phyloP scores from a whole-genome alignment of 441 rosid species.

The Gossypium lobatum region DNA sequence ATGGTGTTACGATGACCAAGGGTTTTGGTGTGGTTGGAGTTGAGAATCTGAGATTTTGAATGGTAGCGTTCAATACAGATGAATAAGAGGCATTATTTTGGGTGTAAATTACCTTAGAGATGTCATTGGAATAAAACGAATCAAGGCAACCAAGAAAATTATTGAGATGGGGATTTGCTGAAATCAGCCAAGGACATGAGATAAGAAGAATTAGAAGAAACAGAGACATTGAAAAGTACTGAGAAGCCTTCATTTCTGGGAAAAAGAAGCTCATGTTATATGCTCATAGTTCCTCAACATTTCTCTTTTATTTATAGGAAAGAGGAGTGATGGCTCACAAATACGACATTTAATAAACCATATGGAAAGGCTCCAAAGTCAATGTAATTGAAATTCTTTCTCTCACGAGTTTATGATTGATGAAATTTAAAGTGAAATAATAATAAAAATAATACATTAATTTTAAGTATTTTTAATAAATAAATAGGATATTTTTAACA shows the following conservation, averaged over 20 bases:
- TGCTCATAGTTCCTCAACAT: background rate
- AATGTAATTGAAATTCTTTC: background rate
- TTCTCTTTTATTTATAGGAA: background rate
- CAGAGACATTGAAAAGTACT: background rate
- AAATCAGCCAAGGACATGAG: background rate
- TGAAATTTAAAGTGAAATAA: background rate
- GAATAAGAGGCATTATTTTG: conserved; percentile 25
- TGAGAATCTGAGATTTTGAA: conserved; percentile 36
- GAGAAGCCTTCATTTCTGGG: background rate
- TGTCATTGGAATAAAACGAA: conserved; percentile 14
- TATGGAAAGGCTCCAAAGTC: background rate
- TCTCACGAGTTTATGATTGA: background rate
- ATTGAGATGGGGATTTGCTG: conserved; percentile 11
- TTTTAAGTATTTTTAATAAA: no score
- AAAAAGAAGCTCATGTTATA: background rate
- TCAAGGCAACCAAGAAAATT: conserved; percentile 29
- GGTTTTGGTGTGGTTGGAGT: conserved; percentile 36
- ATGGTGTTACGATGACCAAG: conserved; percentile 33
- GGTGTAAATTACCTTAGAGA: conserved; percentile 21
- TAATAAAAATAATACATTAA: no score
- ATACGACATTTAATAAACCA: background rate
- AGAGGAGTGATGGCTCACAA: background rate
- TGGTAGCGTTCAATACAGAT: conserved; percentile 26
- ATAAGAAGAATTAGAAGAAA: background rate
- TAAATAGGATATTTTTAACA: no score